Evolutionary conservation across 768 basidiomycete species (phyloP).

Genomic region (Leccinum broughii): DNA sequence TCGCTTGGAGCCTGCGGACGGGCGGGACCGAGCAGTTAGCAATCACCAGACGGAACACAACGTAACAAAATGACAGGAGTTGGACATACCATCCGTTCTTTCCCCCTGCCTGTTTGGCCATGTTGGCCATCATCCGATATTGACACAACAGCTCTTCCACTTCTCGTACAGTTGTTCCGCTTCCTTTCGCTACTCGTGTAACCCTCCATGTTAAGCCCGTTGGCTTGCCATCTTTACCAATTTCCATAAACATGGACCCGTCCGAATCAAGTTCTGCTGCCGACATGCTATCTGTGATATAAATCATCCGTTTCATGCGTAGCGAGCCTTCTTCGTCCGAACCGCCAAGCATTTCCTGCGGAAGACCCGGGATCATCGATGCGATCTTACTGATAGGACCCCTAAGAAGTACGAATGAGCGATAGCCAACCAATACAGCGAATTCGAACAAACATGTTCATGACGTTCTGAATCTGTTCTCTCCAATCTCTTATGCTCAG

Average conservation of each 20-base stretch:
- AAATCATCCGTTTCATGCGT: constrained; percentile 97
- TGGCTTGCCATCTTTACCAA: constrained; percentile 80
- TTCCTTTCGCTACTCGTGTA: constrained; percentile 86
- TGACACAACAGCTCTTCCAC: constrained; percentile 98
- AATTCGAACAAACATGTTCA: constrained; percentile 80
- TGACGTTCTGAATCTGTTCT: constrained; percentile 95
- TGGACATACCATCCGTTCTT: constrained; percentile 85
- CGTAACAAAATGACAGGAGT: neutral
- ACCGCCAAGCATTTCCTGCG: constrained; percentile 86
- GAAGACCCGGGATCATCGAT: constrained; percentile 97
- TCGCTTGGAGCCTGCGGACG: constrained; percentile 66
- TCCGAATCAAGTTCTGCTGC: constrained; percentile 92
- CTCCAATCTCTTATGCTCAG: constrained; percentile 96
- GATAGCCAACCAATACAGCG: constrained; percentile 9
- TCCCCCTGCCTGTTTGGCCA: constrained; percentile 97
- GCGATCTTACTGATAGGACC: constrained; percentile 99
- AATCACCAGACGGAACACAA: neutral
- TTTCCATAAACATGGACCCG: constrained; percentile 86
- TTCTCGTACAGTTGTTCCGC: constrained; percentile 92
- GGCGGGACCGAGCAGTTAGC: constrained; percentile 6
- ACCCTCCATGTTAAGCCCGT: constrained; percentile 89
- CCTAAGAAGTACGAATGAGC: constrained; percentile 45
- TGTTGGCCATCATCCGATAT: constrained; percentile 98
- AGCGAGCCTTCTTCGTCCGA: constrained; percentile 90
- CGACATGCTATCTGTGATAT: constrained; percentile 98